Evolutionary conservation across 176 grass and related monocot species (phyloP).

Genomic region (Oryza glaberrima): DNA sequence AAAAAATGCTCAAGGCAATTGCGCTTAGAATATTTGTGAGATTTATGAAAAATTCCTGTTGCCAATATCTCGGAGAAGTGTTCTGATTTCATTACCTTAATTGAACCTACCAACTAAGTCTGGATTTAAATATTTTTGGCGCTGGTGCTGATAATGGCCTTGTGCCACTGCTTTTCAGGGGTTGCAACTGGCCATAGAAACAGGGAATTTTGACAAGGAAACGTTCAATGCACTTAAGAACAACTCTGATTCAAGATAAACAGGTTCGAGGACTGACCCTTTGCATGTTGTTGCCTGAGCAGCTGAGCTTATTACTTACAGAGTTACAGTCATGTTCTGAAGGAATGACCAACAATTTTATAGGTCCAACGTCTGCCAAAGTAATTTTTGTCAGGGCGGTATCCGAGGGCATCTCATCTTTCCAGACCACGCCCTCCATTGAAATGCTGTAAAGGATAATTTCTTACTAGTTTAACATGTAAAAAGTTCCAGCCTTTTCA

Average conservation of each 20-base stretch:
- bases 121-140: neutral
- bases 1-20: neutral
- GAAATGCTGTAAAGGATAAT: constrained; percentile 38
- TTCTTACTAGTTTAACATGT: constrained; percentile 40
- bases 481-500: constrained; percentile 51
- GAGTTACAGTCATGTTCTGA: neutral
- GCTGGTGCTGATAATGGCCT: neutral
- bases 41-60: neutral
- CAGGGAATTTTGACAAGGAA: constrained; percentile 42
- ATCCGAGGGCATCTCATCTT: neutral
- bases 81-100: neutral
- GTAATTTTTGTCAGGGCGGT: constrained; percentile 15
- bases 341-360: constrained; percentile 16
- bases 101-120: neutral
- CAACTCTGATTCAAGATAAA: constrained; percentile 48
- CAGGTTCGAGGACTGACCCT: constrained; percentile 43
- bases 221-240: constrained; percentile 11
- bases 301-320: neutral
- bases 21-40: neutral
- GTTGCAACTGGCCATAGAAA: constrained; percentile 62
- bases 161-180: constrained; percentile 42
- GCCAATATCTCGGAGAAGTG: constrained; percentile 5
- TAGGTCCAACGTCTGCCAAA: constrained; percentile 45
- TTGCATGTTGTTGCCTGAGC: neutral
- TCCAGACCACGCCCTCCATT: neutral